Percentiles rank a stretch among this genome's conserved stretches.
Evolutionary conservation across 1,284 basidiomycete genomes (phyloP).

Genomic region (Microbotryum violaceum): DNA sequence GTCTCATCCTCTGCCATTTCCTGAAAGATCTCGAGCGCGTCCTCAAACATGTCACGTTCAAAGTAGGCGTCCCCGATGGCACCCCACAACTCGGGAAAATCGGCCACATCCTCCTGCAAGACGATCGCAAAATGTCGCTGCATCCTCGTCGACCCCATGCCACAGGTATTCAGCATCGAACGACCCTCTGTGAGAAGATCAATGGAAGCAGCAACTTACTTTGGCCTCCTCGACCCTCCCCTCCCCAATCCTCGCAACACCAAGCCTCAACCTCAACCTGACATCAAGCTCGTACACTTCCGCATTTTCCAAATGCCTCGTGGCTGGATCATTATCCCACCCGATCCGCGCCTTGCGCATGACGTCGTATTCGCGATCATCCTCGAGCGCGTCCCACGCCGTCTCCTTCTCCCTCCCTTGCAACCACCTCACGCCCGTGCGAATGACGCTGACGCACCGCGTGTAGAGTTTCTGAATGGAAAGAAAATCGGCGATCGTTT

Average conservation of each 20-base stretch:
- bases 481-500: conserved; percentile 75
- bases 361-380: conserved; percentile 80
- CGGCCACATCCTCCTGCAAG: conserved; percentile 55
- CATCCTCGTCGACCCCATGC: neutral
- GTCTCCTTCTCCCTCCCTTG: conserved; percentile 67
- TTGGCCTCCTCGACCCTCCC: conserved; percentile 73
- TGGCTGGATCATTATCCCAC: conserved; percentile 35
- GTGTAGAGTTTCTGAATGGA: conserved; percentile 63
- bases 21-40: conserved; percentile 71
- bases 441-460: conserved; percentile 61
- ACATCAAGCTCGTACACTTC: conserved; percentile 60
- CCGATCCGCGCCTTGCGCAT: conserved; percentile 40
- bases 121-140: conserved; percentile 70
- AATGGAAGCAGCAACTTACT: conserved; percentile 45
- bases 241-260: conserved; percentile 71
- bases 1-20: conserved; percentile 61
- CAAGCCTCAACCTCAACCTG: conserved; percentile 76
- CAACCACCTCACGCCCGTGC: conserved; percentile 76
- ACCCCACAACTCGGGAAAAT: conserved; percentile 67
- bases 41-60: conserved; percentile 60
- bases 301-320: conserved; percentile 38
- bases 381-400: conserved; percentile 73
- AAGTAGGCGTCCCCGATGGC: conserved; percentile 81
- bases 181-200: too few species aligned
- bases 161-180: neutral